phyloP scores from a whole-genome alignment of 129 eudicot genomes.

The Centrapalus pauciflorus region DNA sequence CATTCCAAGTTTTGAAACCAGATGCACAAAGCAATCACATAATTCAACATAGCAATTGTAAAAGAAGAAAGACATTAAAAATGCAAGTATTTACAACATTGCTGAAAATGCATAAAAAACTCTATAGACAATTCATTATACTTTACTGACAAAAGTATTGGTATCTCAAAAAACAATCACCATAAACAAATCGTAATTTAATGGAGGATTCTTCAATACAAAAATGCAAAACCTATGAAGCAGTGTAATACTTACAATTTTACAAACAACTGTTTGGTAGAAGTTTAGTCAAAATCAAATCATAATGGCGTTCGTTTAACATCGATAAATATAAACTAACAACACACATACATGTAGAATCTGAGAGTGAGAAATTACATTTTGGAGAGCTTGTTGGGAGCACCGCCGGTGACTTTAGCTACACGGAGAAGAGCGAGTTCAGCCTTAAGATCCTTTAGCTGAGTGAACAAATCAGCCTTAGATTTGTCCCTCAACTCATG shows the following conservation, averaged over 20 bases:
- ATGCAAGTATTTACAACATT: too few relatives aligned
- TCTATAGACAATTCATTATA: too few relatives aligned
- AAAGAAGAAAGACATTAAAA: not conserved
- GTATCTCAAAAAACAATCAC: too few relatives aligned
- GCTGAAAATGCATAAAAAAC: too few relatives aligned
- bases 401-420: slow-evolving; percentile 67
- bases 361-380: slow-evolving; percentile 24
- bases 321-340: not conserved
- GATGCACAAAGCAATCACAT: too few relatives aligned
- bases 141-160: too few relatives aligned
- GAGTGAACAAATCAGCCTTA: slow-evolving; percentile 39
- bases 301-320: not conserved
- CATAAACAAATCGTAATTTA: too few relatives aligned
- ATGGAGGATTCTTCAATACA: not conserved
- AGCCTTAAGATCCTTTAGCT: slow-evolving; percentile 47
- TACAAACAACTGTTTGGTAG: not conserved
- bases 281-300: not conserved
- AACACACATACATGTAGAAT: not conserved
- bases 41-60: not conserved
- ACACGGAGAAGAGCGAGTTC: slow-evolving; percentile 61
- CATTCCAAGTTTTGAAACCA: too few relatives aligned
- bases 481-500: slow-evolving; percentile 50
- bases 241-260: not conserved
- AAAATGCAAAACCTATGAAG: not conserved
- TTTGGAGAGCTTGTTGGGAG: slow-evolving; percentile 62